Percentiles rank a stretch among this genome's conserved stretches.
These are phyloP conservation scores for Diplodia corticola DNA, from an alignment of 2,329 filamentous ascomycete species.

Conservation along the genomic window DNA sequence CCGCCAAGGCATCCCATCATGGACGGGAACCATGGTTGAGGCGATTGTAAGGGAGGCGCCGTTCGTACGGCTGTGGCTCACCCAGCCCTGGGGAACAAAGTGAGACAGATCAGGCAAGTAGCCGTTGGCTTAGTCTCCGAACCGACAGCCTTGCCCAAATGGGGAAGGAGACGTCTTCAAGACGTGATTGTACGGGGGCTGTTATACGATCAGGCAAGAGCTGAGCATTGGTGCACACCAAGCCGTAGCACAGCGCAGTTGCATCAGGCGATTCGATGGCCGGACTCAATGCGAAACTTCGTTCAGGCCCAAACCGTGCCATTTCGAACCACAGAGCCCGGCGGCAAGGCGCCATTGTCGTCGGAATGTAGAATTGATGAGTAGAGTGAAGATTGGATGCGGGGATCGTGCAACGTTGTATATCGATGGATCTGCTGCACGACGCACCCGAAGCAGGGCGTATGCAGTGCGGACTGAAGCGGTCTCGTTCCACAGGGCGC, in stretches of 20 bases:
- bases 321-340: background rate
- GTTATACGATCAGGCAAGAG: background rate
- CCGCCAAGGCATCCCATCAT: background rate
- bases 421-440: conserved; percentile 5
- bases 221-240: background rate
- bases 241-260: background rate
- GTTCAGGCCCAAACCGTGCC: background rate
- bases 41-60: background rate
- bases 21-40: background rate
- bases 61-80: background rate
- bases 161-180: background rate
- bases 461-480: background rate
- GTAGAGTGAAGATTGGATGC: background rate
- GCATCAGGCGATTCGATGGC: background rate
- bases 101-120: background rate
- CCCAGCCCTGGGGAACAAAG: background rate
- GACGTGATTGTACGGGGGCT: background rate
- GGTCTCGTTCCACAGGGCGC: background rate
- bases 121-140: background rate
- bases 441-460: background rate
- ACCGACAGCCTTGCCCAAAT: background rate
- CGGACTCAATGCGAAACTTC: background rate
- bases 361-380: background rate
- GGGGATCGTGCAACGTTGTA: background rate
- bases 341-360: background rate